Evolutionary conservation across 139 green algal genomes (phyloP), one percentile per base, ranked within the genome.

Genomic region (Pseudopediastrum boryanum): DNA sequence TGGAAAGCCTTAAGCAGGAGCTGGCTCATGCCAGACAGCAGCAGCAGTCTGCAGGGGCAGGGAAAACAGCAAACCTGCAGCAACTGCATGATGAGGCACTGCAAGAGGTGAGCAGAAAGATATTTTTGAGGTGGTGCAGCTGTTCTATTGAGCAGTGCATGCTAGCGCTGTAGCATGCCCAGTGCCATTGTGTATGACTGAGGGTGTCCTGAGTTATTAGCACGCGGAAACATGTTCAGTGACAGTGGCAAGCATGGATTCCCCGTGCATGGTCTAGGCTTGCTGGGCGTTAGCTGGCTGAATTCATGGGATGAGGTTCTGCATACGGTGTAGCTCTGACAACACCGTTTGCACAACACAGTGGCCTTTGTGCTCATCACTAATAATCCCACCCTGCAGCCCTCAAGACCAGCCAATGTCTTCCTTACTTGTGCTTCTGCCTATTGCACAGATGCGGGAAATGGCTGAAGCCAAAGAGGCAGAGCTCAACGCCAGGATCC

Each of bases 401-500:
- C n/a, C n/a, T n/a, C n/a, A n/a, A n/a, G n/a, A n/a, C n/a, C n/a
- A n/a, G n/a, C n/a, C n/a, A n/a, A n/a, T n/a, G n/a, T n/a, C n/a
- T n/a, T n/a, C n/a, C n/a, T n/a, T n/a, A n/a, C 38, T 41, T 48
- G 23, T 63, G 13, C 2, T 31, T 39, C 7, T 42, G 6, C 46
- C 13, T 56, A 56, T 16, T 56, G 46, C 46, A 46, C 88, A 96
- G 89, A 90, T 97, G 21, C 87, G 97, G 41, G 91, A 97, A 21
- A 71, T 94, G 27, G 82, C 85, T 27, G 92, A 93, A 56, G 78
- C 85, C 27, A 89, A 93, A 68, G 80, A 94, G 70, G 92, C 92
- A 2, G 84, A 95, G 79, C 87, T 89, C 23, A 90, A 93, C 44
- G 91, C 87, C 16, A 76, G 75, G 36, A 71, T 89, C 50, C 77